These are phyloP conservation scores for Mucor piriformis DNA, from an alignment of 371 early-diverging fungal species.

Conservation along the genomic window DNA sequence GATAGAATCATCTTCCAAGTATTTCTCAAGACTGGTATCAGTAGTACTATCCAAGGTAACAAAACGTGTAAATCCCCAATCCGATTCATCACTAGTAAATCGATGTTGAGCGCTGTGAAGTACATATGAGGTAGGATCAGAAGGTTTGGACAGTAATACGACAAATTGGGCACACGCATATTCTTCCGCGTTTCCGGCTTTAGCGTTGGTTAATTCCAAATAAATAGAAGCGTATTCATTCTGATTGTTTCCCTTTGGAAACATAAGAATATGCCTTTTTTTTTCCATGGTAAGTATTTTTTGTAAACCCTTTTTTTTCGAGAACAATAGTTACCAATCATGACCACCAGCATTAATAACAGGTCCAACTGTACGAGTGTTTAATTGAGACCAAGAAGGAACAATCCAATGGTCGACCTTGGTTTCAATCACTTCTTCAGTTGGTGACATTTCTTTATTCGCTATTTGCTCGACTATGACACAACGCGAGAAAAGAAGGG, in stretches of 20 bases:
- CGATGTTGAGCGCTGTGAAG: constrained; percentile 75
- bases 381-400: constrained; percentile 46
- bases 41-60: constrained; percentile 34
- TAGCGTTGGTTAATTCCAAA: constrained; percentile 81
- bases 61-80: constrained; percentile 93
- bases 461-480: constrained; percentile 27
- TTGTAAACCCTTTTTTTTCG: neutral
- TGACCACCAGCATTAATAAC: constrained; percentile 59
- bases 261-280: constrained; percentile 80
- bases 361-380: constrained; percentile 55
- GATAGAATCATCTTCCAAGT: constrained; percentile 59
- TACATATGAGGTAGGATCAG: constrained; percentile 65
- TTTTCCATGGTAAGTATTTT: neutral
- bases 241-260: constrained; percentile 86
- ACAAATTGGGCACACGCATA: constrained; percentile 85
- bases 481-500: neutral
- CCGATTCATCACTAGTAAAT: constrained; percentile 79
- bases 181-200: constrained; percentile 61
- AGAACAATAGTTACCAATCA: constrained; percentile 48
- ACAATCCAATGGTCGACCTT: constrained; percentile 58
- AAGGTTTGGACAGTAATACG: constrained; percentile 72
- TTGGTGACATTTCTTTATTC: constrained; percentile 36
- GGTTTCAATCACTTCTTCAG: constrained; percentile 48
- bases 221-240: constrained; percentile 75
- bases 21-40: constrained; percentile 29